A percentile compares a stretch with the other conserved stretches of the same genome.
phyloP scores from a whole-genome alignment of 176 grass and related monocot genomes.

The Paspalum notatum region DNA sequence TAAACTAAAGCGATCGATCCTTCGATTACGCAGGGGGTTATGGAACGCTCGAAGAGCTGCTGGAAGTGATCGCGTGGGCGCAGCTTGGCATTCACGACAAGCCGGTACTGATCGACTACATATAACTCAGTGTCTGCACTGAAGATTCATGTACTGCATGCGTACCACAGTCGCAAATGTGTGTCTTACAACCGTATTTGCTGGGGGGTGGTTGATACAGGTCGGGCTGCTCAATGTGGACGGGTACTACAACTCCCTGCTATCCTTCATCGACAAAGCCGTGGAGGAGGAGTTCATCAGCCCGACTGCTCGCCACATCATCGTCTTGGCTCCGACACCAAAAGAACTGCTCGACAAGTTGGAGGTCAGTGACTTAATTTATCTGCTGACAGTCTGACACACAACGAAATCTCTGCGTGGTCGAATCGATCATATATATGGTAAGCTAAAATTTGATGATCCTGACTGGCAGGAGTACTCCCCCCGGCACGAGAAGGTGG shows the following conservation, averaged over 20 bases:
- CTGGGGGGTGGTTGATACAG: slow-evolving; percentile 23
- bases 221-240: slow-evolving; percentile 78
- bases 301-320: slow-evolving; percentile 58
- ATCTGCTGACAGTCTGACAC: neutral
- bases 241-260: slow-evolving; percentile 66
- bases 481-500: slow-evolving; percentile 49
- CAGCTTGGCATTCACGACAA: slow-evolving; percentile 81
- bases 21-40: slow-evolving; percentile 52
- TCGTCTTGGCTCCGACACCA: slow-evolving; percentile 62
- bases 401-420: neutral
- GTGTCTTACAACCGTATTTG: neutral
- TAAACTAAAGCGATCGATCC: neutral
- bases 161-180: neutral
- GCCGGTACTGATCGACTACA: slow-evolving; percentile 35
- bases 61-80: slow-evolving; percentile 74
- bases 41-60: slow-evolving; percentile 76
- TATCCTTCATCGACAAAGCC: slow-evolving; percentile 70
- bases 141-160: neutral
- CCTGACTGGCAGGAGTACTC: slow-evolving; percentile 48
- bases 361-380: slow-evolving; percentile 34
- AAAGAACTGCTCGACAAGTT: slow-evolving; percentile 66
- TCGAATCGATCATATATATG: neutral
- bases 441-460: neutral
- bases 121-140: neutral
- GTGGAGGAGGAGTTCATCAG: slow-evolving; percentile 81